Percentiles rank a stretch among this genome's conserved stretches.
Evolutionary conservation across 2,329 filamentous ascomycete species (phyloP).

Genomic region (Phaeosphaeria sp.): DNA sequence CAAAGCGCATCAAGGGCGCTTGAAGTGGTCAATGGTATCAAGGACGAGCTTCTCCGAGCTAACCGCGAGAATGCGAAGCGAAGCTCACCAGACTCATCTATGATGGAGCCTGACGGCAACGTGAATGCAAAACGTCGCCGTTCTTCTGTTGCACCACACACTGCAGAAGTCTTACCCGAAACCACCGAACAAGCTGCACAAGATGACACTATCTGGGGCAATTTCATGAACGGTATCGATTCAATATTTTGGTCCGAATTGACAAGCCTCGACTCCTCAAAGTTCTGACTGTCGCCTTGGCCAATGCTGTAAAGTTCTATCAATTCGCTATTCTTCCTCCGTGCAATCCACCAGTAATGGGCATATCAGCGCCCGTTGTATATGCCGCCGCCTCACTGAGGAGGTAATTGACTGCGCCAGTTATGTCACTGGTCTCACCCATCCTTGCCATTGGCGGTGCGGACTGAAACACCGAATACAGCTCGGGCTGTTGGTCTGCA

Average conservation of each 20-base stretch:
- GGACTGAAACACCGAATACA: slow-evolving; percentile 2
- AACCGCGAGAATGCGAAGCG: not conserved
- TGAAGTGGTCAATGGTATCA: not conserved
- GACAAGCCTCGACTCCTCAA: not conserved
- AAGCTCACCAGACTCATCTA: not conserved
- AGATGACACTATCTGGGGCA: not conserved
- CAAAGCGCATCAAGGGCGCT: not conserved
- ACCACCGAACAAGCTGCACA: not conserved
- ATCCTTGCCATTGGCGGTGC: slow-evolving; percentile 7
- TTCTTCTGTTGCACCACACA: not conserved
- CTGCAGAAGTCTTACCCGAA: not conserved
- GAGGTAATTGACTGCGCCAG: slow-evolving; percentile 3
- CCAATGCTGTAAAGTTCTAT: not conserved
- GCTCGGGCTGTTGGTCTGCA: not conserved
- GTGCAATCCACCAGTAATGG: slow-evolving; percentile 7
- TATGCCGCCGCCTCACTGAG: slow-evolving; percentile 6
- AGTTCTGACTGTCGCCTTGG: not conserved
- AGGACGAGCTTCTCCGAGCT: not conserved
- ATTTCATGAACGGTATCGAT: not conserved
- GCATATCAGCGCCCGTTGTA: slow-evolving; percentile 8
- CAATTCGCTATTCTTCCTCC: slow-evolving; percentile 2
- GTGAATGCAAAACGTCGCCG: not conserved
- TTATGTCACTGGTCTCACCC: slow-evolving; percentile 4
- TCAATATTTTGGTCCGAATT: not conserved
- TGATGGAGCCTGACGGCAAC: not conserved